These are phyloP conservation scores for Colletotrichum musae DNA, from an alignment of 2,329 filamentous ascomycete species.

Conservation along the genomic window DNA sequence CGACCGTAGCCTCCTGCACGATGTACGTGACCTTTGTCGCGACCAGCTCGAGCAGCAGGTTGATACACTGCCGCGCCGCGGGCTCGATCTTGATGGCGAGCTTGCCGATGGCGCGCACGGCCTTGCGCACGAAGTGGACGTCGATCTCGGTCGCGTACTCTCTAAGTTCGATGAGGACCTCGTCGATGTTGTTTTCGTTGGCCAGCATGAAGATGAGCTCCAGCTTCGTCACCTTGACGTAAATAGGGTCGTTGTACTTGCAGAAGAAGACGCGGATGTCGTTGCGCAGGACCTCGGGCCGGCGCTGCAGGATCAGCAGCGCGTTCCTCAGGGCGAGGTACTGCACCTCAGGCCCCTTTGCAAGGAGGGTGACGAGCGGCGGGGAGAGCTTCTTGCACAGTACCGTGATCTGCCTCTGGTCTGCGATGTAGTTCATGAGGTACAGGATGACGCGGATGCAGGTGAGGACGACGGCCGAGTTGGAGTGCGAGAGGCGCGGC, in stretches of 20 bases:
- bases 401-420: slow-evolving; percentile 88
- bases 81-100: slow-evolving; percentile 99
- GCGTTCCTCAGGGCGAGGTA: slow-evolving; percentile 96
- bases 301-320: slow-evolving; percentile 90
- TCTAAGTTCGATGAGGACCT: slow-evolving; percentile 92
- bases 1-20: slow-evolving; percentile 97
- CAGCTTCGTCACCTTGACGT: slow-evolving; percentile 98
- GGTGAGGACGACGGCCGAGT: slow-evolving; percentile 95
- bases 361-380: slow-evolving; percentile 92
- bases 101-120: slow-evolving; percentile 96
- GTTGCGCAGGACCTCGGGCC: slow-evolving; percentile 93
- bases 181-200: slow-evolving; percentile 93
- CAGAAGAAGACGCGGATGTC: slow-evolving; percentile 99
- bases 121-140: slow-evolving; percentile 98
- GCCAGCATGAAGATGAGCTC: slow-evolving; percentile 99
- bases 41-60: slow-evolving; percentile 91
- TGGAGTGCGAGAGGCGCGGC: slow-evolving; percentile 95
- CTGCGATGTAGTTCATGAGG: slow-evolving; percentile 97
- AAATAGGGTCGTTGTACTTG: slow-evolving; percentile 99
- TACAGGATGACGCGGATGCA: slow-evolving; percentile 97
- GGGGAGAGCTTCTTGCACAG: slow-evolving; percentile 95
- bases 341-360: slow-evolving; percentile 98
- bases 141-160: slow-evolving; percentile 99
- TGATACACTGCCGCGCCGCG: slow-evolving; percentile 91
- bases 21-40: slow-evolving; percentile 99